These are phyloP conservation scores for Leccinum subrobustum DNA, from an alignment of 1,284 basidiomycete genomes.

Conservation along the genomic window DNA sequence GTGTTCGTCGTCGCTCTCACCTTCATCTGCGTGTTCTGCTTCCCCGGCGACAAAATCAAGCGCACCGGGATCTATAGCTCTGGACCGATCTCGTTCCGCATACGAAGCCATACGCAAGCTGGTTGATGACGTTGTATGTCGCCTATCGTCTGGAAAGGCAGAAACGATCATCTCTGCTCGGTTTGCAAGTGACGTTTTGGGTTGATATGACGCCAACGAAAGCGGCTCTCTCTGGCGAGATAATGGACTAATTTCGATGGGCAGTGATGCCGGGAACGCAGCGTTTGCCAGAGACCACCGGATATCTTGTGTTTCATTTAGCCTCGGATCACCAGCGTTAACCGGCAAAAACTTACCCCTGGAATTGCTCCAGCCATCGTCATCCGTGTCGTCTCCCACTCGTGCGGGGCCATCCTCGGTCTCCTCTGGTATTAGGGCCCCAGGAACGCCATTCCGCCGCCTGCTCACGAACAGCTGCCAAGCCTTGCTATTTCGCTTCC, in stretches of 20 bases:
- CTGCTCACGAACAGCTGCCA: constrained; percentile 62
- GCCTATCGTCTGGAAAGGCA: constrained; percentile 20
- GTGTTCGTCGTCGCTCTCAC: constrained; percentile 36
- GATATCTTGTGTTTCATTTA: constrained; percentile 19
- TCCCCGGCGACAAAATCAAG: constrained; percentile 54
- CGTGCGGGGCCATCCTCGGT: constrained; percentile 34
- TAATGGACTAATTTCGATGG: constrained; percentile 53
- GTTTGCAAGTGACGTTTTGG: constrained; percentile 45
- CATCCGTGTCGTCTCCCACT: constrained; percentile 14
- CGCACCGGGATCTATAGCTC: constrained; percentile 64
- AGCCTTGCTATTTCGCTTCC: constrained; percentile 61
- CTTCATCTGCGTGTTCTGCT: constrained; percentile 44
- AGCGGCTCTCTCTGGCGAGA: constrained; percentile 38
- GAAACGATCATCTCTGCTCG: constrained; percentile 30
- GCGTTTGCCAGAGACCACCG: constrained; percentile 26
- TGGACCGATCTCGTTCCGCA: constrained; percentile 61
- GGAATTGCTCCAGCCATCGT: constrained; percentile 24
- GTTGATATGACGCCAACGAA: constrained; percentile 54
- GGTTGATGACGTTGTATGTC: constrained; percentile 39
- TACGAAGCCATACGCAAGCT: constrained; percentile 59
- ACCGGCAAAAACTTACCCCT: constrained; percentile 20
- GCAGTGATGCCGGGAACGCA: constrained; percentile 54
- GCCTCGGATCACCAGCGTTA: neutral
- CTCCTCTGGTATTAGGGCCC: constrained; percentile 48
- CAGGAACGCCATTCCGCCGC: constrained; percentile 36